Evolutionary conservation across 116 monocot genomes (phyloP).

Genomic region (Trichopus zeylanicus): DNA sequence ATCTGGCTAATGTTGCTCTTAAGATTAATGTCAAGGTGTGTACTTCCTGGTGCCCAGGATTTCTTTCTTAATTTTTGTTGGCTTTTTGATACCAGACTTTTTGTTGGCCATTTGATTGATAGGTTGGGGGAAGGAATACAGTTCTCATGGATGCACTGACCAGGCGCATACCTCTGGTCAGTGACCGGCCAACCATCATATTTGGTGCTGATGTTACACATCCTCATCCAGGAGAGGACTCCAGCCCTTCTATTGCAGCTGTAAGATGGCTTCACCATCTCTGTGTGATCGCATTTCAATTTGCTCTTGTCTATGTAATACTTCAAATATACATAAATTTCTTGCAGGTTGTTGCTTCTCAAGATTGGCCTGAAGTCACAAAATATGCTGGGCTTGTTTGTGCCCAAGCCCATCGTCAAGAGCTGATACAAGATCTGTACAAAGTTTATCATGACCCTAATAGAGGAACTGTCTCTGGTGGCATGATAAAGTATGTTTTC

Average conservation of each 20-base stretch:
- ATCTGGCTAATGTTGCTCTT: conserved; percentile 89
- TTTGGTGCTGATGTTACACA: conserved; percentile 99
- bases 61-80: background rate
- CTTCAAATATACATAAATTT: too few relatives aligned
- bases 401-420: conserved; percentile 88
- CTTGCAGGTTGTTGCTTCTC: conserved; percentile 85
- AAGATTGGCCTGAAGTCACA: conserved; percentile 93
- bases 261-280: conserved; percentile 28
- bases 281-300: background rate
- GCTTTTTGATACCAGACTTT: background rate
- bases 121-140: conserved; percentile 94
- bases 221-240: conserved; percentile 94
- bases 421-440: conserved; percentile 75
- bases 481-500: conserved; percentile 72
- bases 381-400: conserved; percentile 82
- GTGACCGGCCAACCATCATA: conserved; percentile 75
- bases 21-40: conserved; percentile 94
- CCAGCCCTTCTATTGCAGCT: conserved; percentile 91
- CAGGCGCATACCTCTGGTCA: conserved; percentile 65
- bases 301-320: background rate
- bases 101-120: background rate
- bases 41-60: background rate
- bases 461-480: conserved; percentile 57
- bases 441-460: conserved; percentile 64
- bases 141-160: conserved; percentile 69